These are phyloP conservation scores for Fraxinus albicans DNA, from an alignment of 305 asterid species.

Conservation along the genomic window DNA sequence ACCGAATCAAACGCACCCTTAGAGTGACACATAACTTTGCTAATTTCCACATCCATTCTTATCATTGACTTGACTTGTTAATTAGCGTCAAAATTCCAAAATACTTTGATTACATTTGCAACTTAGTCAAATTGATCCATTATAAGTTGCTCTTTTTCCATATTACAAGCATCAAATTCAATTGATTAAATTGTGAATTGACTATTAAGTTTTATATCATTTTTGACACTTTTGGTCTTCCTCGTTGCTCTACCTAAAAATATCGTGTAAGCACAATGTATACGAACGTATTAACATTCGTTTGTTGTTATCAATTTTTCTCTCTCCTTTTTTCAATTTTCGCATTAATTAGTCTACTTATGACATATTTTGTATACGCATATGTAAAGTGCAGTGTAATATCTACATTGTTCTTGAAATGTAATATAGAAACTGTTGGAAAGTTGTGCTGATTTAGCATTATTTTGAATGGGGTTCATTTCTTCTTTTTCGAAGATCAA, in stretches of 20 bases:
- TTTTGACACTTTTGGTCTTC: neutral
- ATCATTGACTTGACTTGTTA: neutral
- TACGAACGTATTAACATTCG: neutral
- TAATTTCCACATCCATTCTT: neutral
- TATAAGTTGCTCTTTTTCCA: neutral
- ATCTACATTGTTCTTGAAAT: neutral
- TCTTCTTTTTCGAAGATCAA: too few relatives aligned
- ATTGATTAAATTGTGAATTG: neutral
- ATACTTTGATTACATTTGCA: neutral
- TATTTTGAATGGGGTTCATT: neutral
- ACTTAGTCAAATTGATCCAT: neutral
- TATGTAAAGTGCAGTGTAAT: neutral
- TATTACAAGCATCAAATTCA: neutral
- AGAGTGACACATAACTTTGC: neutral
- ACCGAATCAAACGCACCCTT: too few relatives aligned
- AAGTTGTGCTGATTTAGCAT: neutral
- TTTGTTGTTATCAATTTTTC: too few relatives aligned
- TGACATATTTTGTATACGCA: too few relatives aligned
- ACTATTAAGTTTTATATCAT: neutral
- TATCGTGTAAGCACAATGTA: neutral
- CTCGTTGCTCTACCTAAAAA: neutral
- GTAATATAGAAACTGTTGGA: neutral
- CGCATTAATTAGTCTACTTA: neutral
- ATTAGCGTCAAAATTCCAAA: neutral
- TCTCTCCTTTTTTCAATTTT: neutral